A percentile compares a stretch with the other conserved stretches of the same genome.
Evolutionary conservation across 352 stramenopile genomes (phyloP).

Genomic region (Phytophthora tubulina): DNA sequence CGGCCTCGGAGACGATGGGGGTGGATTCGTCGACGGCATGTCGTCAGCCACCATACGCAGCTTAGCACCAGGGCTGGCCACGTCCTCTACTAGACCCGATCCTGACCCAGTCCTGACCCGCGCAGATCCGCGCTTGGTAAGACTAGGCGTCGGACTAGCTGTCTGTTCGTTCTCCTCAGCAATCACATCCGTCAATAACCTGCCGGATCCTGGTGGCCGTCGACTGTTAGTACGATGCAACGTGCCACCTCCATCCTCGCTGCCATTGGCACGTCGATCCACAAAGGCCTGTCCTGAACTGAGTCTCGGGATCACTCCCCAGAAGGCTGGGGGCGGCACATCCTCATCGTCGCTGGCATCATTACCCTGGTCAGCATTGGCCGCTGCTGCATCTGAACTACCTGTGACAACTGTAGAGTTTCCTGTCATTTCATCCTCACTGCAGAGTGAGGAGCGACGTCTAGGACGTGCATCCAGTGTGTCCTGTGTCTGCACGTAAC

Average conservation of each 20-base stretch:
- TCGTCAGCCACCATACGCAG: slow-evolving; percentile 65
- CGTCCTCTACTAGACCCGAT: slow-evolving; percentile 12
- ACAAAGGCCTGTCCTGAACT: slow-evolving; percentile 88
- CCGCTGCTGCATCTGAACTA: slow-evolving; percentile 11
- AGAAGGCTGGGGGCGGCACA: slow-evolving; percentile 35
- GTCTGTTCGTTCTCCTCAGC: slow-evolving; percentile 52
- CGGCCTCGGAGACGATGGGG: slow-evolving; percentile 51
- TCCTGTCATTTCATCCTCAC: slow-evolving; percentile 26
- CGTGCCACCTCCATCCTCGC: slow-evolving; percentile 45
- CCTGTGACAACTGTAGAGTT: slow-evolving; percentile 2
- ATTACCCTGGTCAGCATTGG: not conserved
- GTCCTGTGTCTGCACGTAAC: slow-evolving; percentile 80
- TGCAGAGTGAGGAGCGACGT: slow-evolving; percentile 31
- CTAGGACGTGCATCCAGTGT: slow-evolving; percentile 63
- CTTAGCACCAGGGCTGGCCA: slow-evolving; percentile 52
- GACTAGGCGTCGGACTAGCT: slow-evolving; percentile 9
- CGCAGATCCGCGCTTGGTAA: not conserved
- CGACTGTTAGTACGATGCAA: slow-evolving; percentile 27
- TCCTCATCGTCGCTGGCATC: slow-evolving; percentile 38
- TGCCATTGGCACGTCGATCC: slow-evolving; percentile 68
- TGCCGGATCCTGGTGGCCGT: slow-evolving; percentile 17
- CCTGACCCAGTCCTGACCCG: slow-evolving; percentile 13
- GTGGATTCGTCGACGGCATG: slow-evolving; percentile 47
- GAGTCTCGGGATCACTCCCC: slow-evolving; percentile 77
- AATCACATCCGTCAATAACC: slow-evolving; percentile 60